Evolutionary conservation across 768 basidiomycete species (phyloP).

Genomic region (Rossbeevera mucosa): DNA sequence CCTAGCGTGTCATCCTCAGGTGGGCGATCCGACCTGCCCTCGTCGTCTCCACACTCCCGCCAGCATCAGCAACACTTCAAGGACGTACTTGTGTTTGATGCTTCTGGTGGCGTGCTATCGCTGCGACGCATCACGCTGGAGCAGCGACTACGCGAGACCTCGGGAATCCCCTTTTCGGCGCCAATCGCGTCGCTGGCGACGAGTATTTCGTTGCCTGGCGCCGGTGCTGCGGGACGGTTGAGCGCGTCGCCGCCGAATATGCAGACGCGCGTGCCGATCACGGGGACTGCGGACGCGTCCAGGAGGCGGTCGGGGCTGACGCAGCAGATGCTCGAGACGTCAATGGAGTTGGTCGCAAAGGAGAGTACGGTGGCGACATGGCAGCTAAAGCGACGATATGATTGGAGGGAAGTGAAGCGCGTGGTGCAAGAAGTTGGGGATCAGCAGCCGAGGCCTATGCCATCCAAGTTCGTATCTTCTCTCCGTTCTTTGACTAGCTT

Average conservation of each 20-base stretch:
- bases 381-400: constrained; percentile 49
- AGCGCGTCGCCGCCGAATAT: constrained; percentile 25
- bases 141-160: constrained; percentile 21
- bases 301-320: constrained; percentile 32
- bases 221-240: constrained; percentile 40
- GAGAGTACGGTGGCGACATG: constrained; percentile 57
- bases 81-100: constrained; percentile 67
- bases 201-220: constrained; percentile 59
- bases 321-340: constrained; percentile 33
- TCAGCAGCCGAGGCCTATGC: not conserved
- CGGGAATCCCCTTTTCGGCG: constrained; percentile 21
- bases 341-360: constrained; percentile 34
- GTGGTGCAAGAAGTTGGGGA: constrained; percentile 8
- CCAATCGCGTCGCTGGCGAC: constrained; percentile 38
- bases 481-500: not conserved
- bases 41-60: constrained; percentile 22
- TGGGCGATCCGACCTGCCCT: constrained; percentile 26
- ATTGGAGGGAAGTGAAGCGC: constrained; percentile 51
- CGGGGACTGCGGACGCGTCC: constrained; percentile 22
- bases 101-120: constrained; percentile 49
- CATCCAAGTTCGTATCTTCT: constrained; percentile 14
- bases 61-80: constrained; percentile 47
- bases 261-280: constrained; percentile 11
- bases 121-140: constrained; percentile 53
- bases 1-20: constrained; percentile 22